Conservation (phyloP, 768 basidiomycete genomes). For the Mycena metata region DNA sequence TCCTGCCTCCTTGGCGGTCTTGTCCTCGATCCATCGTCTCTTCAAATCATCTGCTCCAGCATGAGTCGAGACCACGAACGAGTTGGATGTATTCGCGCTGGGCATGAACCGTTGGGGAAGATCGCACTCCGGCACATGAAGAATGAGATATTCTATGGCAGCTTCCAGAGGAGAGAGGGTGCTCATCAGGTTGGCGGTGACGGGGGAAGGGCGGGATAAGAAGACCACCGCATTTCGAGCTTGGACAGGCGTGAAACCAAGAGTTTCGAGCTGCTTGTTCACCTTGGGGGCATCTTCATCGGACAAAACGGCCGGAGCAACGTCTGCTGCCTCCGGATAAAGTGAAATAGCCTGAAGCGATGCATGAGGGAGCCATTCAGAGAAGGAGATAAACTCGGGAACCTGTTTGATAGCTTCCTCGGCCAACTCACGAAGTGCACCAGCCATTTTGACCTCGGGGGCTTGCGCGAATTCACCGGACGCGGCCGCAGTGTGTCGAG, state of each 20-base stretch:
- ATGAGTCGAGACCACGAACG: constrained; percentile 77
- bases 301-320: constrained; percentile 50
- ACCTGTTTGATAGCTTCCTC: constrained; percentile 88
- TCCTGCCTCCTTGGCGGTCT: constrained; percentile 86
- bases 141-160: constrained; percentile 85
- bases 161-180: constrained; percentile 78
- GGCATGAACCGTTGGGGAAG: constrained; percentile 82
- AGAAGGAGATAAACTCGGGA: constrained; percentile 3
- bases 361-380: constrained; percentile 28
- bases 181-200: constrained; percentile 72
- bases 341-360: constrained; percentile 61
- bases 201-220: constrained; percentile 67
- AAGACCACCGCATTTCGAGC: constrained; percentile 66
- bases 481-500: constrained; percentile 33
- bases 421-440: constrained; percentile 79
- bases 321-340: constrained; percentile 63
- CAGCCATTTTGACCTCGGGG: constrained; percentile 90
- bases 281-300: constrained; percentile 59
- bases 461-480: constrained; percentile 59
- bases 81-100: constrained; percentile 71
- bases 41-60: constrained; percentile 74
- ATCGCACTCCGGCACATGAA: constrained; percentile 90
- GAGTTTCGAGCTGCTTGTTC: constrained; percentile 65
- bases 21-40: constrained; percentile 84
- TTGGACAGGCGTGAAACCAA: constrained; percentile 77